phyloP scores from a whole-genome alignment of 1,284 basidiomycete genomes.

The Ganoderma sinense region DNA sequence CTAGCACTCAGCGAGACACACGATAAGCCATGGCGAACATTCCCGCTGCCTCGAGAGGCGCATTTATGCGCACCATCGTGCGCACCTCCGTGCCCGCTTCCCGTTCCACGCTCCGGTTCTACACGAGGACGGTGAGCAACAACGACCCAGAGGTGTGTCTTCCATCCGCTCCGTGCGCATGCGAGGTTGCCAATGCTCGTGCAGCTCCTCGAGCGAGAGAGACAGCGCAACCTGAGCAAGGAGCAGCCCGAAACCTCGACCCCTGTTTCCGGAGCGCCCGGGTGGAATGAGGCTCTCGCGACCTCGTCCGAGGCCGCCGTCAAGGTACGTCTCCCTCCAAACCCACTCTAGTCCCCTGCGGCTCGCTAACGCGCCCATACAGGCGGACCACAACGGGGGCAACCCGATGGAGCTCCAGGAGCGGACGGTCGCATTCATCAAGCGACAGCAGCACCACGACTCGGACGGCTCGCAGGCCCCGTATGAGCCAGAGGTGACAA shows the following conservation, averaged over 20 bases:
- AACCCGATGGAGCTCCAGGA: constrained; percentile 43
- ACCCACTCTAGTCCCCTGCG: not conserved
- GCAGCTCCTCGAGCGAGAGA: constrained; percentile 64
- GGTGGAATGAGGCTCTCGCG: constrained; percentile 79
- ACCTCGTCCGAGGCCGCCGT: constrained; percentile 72
- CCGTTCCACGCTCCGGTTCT: constrained; percentile 17
- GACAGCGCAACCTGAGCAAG: constrained; percentile 57
- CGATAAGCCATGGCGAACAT: constrained; percentile 1
- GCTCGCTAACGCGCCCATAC: not conserved
- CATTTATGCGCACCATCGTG: not conserved
- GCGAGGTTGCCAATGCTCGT: not conserved
- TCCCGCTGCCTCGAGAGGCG: not conserved
- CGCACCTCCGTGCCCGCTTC: not conserved
- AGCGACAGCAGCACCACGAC: constrained; percentile 44
- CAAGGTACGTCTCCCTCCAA: constrained; percentile 53
- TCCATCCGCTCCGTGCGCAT: not conserved
- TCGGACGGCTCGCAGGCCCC: constrained; percentile 34
- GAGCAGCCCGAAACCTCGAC: constrained; percentile 60
- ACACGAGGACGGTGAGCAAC: constrained; percentile 65
- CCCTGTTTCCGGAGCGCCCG: constrained; percentile 61
- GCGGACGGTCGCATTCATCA: constrained; percentile 49
- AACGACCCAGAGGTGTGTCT: constrained; percentile 63
- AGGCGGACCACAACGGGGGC: constrained; percentile 45
- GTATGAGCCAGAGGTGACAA: constrained; percentile 29
- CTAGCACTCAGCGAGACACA: not conserved